Conservation (phyloP, 2,329 filamentous ascomycete genomes). For the Beauveria varroae region DNA sequence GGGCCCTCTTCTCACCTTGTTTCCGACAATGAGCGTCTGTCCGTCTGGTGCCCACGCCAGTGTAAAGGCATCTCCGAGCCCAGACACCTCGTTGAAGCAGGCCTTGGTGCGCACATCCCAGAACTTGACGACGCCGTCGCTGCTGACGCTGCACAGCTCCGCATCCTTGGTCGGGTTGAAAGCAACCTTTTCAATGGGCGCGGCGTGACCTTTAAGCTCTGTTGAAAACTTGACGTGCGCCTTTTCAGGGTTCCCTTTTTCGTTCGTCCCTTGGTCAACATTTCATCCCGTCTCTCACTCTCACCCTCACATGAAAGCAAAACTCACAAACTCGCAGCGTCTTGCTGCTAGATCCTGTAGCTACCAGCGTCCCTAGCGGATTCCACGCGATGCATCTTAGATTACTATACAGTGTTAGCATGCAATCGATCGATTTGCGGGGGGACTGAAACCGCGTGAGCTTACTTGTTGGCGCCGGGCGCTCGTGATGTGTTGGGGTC, state of each 20-base stretch:
- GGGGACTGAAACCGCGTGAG: not conserved
- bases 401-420: slow-evolving; percentile 32
- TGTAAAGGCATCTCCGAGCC: slow-evolving; percentile 59
- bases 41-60: slow-evolving; percentile 70
- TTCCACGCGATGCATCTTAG: slow-evolving; percentile 85
- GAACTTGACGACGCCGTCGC: slow-evolving; percentile 66
- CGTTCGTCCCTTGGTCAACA: not conserved
- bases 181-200: slow-evolving; percentile 64
- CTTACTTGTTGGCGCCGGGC: slow-evolving; percentile 27
- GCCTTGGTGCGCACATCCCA: slow-evolving; percentile 73
- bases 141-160: slow-evolving; percentile 67
- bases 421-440: not conserved
- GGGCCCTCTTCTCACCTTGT: slow-evolving; percentile 46
- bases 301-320: not conserved
- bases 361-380: slow-evolving; percentile 72
- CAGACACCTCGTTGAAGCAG: slow-evolving; percentile 61
- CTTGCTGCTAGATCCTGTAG: slow-evolving; percentile 67
- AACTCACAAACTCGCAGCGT: slow-evolving; percentile 64
- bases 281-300: not conserved
- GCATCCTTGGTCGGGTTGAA: slow-evolving; percentile 73
- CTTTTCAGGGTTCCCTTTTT: slow-evolving; percentile 67
- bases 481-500: slow-evolving; percentile 51
- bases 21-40: slow-evolving; percentile 61
- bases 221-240: slow-evolving; percentile 67
- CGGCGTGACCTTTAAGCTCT: slow-evolving; percentile 61